Base-by-base conservation (phyloP, 352 stramenopile genomes). In the Pythium chondricola region DNA sequence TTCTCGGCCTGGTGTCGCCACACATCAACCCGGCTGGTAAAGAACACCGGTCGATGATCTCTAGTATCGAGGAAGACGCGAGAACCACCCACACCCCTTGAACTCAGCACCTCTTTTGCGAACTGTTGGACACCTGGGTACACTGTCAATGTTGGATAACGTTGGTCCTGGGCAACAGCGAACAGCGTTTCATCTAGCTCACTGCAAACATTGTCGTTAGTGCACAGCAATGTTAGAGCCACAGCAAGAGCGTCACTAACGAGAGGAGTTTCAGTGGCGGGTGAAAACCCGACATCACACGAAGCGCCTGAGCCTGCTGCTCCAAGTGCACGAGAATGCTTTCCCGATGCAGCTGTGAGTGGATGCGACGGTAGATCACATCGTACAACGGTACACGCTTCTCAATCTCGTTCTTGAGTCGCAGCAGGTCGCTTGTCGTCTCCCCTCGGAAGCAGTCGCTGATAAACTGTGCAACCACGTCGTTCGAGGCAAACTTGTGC, bases 81-180 rank as follows among this genome's bases (percentile, higher is more conserved):
- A 8, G 17, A 22, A 58, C 58, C 84, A 79, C 6, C 68, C 65
- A 14, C 65, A 39, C 1, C 50, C 51, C 40, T 60, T 45, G 35
- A 39, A 16, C 56, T 59, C 58, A 84, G 65, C 20, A 88, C 61
- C 55, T 90, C 75, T 20, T 85, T 63, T n/a, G 74, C 68, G 20
- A 90, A 88, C 64, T 90, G 78, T 56, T 88, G 75, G 2, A 88
- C 76, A 43, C 79, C 79, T 16, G 79, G 79, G 31, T 88, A 90
- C 6, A 90, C 76, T 7, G 79, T 88, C 22, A 90, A 59, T 33
- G 85, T 67, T 17, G 79, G 79, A 45, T 90, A 90, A 27, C 75
- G 62, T 24, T 61, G 69, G 49, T 90, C 76, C 33, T 88, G 78
- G 10, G 83, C 59, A 8, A 69, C 70, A 1, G 74, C 75, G 4